Percentiles rank a stretch among this genome's conserved stretches.
phyloP scores from a whole-genome alignment of 1,284 basidiomycete genomes.

The Rhodotorula sp. region DNA sequence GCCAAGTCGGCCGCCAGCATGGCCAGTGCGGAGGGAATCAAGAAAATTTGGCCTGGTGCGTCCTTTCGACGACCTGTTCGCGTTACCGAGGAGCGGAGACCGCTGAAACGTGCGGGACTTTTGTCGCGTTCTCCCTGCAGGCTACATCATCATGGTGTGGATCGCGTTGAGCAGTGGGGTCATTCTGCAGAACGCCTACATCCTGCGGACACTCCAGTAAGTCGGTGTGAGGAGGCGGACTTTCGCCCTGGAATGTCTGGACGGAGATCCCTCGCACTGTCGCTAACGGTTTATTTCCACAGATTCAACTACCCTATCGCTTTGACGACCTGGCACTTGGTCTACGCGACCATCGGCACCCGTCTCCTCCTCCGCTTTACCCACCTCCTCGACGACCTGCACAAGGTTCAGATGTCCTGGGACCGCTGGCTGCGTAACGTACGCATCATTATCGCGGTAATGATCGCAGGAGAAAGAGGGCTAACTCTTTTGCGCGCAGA shows the following conservation, averaged over 20 bases:
- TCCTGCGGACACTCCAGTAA: slow-evolving; percentile 31
- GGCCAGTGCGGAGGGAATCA: slow-evolving; percentile 17
- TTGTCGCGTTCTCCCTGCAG: slow-evolving; percentile 3
- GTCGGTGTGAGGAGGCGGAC: neutral
- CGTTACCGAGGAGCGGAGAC: neutral
- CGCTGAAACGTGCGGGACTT: neutral
- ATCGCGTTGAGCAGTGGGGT: slow-evolving; percentile 42
- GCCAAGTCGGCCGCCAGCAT: neutral
- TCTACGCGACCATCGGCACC: slow-evolving; percentile 53
- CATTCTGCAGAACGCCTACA: slow-evolving; percentile 38
- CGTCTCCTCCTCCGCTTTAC: slow-evolving; percentile 50
- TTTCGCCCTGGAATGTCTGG: no score
- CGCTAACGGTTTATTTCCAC: no score
- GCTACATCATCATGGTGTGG: slow-evolving; percentile 45
- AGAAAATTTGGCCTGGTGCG: slow-evolving; percentile 43
- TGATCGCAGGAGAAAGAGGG: neutral
- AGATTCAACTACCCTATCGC: slow-evolving; percentile 48
- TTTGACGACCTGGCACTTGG: slow-evolving; percentile 52
- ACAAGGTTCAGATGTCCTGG: slow-evolving; percentile 46
- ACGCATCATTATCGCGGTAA: neutral
- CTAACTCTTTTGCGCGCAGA: slow-evolving; percentile 25
- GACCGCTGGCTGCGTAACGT: slow-evolving; percentile 39
- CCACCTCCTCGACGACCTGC: slow-evolving; percentile 51
- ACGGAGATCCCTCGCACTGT: neutral
- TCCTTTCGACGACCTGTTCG: neutral